Evolutionary conservation across 2,329 filamentous ascomycete genomes (phyloP), one percentile per base, ranked within the genome.

Genomic region (Magnaporthales sp.): DNA sequence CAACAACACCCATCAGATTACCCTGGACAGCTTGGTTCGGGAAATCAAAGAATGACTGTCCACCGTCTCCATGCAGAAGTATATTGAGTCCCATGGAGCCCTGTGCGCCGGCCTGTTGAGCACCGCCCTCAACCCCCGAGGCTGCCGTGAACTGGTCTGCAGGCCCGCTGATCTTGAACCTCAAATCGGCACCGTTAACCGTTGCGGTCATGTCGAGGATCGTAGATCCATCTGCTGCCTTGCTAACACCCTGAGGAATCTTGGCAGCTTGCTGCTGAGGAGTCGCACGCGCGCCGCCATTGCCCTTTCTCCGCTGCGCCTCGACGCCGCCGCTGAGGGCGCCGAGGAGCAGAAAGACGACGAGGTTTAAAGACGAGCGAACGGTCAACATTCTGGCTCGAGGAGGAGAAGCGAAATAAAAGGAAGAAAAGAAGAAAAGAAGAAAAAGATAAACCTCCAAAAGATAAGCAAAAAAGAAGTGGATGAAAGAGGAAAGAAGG

Each of bases 31-130:
- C 80, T 70, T 85, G 81, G 73, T 85, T 85, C 46, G 83, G 83
- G 75, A 85, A 84, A 72, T 84, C 82, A 74, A 84, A 83, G 78
- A 85, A 86, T 13, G 82, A 84, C 70, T 85, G 81, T 7, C 85
- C 85, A 58, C 85, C 84, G 71, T 87, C 85, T 64, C 84, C 84
- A 72, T 87, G 85, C 3, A 87, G 79, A 46, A 87, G 79, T 15
- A 87, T 81, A 70, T 87, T 87, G 7, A 85, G 77, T 64, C 83
- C 83, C 31, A 84, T 75, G 7, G 75, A 69, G 5, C 80, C 79
- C 0, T 71, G 66, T 2, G 74, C 72, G 26, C 72, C 71, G 24
- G 77, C 70, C 0, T 60, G 68, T 64, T 74, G 76, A 26, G 73
- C 68, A 8, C 71, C 83, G 46, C 83, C 84, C n/a, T 77, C 72